A percentile compares a stretch with the other conserved stretches of the same genome.
These are phyloP conservation scores for Microcyclospora tardicrescens DNA, from an alignment of 2,329 filamentous ascomycete species.

Conservation along the genomic window DNA sequence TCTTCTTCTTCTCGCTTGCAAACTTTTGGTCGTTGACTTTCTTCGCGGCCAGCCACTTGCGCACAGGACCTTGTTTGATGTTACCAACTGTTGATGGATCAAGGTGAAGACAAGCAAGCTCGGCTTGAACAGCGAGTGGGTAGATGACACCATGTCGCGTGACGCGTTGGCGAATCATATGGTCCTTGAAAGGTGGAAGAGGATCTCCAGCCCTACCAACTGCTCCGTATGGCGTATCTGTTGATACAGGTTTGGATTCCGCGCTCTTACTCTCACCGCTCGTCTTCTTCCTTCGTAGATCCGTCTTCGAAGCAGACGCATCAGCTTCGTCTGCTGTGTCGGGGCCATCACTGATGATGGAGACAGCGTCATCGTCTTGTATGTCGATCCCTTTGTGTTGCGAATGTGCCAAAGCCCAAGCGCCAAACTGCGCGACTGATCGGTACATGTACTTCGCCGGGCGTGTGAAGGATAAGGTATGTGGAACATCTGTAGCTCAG, in stretches of 20 bases:
- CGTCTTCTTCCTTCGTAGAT: slow-evolving; percentile 6
- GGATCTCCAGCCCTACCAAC: slow-evolving; percentile 81
- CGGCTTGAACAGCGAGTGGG: slow-evolving; percentile 48
- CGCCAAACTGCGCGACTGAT: slow-evolving; percentile 81
- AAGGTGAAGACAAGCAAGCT: slow-evolving; percentile 55
- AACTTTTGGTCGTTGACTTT: slow-evolving; percentile 62
- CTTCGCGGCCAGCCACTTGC: slow-evolving; percentile 71
- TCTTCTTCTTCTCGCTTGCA: slow-evolving; percentile 51
- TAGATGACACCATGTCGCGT: slow-evolving; percentile 64
- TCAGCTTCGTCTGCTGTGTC: slow-evolving; percentile 18
- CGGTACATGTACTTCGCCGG: slow-evolving; percentile 95
- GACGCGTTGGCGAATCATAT: slow-evolving; percentile 88
- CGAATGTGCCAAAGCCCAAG: slow-evolving; percentile 75
- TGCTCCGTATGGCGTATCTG: slow-evolving; percentile 18
- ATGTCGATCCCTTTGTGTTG: slow-evolving; percentile 73
- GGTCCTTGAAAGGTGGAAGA: slow-evolving; percentile 61
- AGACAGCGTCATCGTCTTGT: slow-evolving; percentile 62
- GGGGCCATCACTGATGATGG: slow-evolving; percentile 52
- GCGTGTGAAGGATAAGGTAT: slow-evolving; percentile 89
- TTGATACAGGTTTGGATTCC: slow-evolving; percentile 4
- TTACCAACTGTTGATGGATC: slow-evolving; percentile 56
- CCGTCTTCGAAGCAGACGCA: slow-evolving; percentile 4
- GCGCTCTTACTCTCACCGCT: slow-evolving; percentile 2
- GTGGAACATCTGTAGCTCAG: slow-evolving; percentile 48
- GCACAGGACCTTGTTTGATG: slow-evolving; percentile 65